Evolutionary conservation across 495 filamentous ascomycete genomes (phyloP).

Genomic region (Articulospora tetracladia): DNA sequence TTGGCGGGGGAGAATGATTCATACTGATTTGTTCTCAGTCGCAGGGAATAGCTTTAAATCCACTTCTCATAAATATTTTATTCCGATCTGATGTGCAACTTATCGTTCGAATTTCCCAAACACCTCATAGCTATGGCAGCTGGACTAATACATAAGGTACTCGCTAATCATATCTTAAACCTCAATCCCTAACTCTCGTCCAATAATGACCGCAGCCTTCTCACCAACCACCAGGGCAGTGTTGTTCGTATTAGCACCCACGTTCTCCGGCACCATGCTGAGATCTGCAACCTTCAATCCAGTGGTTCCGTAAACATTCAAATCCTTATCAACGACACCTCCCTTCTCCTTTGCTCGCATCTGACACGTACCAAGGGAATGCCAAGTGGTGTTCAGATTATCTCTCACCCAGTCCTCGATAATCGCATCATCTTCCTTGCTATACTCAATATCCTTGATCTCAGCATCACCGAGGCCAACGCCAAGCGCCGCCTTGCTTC

Average conservation of each 20-base stretch:
- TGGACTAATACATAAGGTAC: too few relatives aligned
- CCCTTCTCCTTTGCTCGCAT: conserved; percentile 30
- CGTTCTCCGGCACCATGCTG: conserved; percentile 53
- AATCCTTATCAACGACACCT: conserved; percentile 48
- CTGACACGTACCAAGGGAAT: conserved; percentile 36
- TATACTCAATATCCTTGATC: conserved; percentile 24
- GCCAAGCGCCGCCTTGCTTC: conserved; percentile 29
- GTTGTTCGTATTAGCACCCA: conserved; percentile 58
- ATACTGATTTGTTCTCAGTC: too few relatives aligned
- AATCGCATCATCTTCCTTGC: conserved; percentile 32
- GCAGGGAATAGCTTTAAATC: too few relatives aligned
- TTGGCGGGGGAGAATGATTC: too few relatives aligned
- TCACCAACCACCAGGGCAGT: conserved; percentile 57
- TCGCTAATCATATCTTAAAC: conserved; percentile 8
- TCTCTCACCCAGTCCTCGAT: conserved; percentile 31
- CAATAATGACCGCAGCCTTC: conserved; percentile 56
- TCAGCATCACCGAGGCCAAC: conserved; percentile 28
- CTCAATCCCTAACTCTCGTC: conserved; percentile 40
- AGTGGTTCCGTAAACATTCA: conserved; percentile 50
- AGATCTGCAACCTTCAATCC: conserved; percentile 51
- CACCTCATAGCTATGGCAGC: not conserved
- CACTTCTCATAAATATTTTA: too few relatives aligned
- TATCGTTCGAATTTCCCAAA: too few relatives aligned
- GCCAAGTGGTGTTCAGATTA: conserved; percentile 36
- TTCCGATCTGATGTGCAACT: too few relatives aligned